A percentile compares a stretch with the other conserved stretches of the same genome.
Conservation (phyloP, 371 early-diverging fungal genomes). For the Apophysomyces variabilis region DNA sequence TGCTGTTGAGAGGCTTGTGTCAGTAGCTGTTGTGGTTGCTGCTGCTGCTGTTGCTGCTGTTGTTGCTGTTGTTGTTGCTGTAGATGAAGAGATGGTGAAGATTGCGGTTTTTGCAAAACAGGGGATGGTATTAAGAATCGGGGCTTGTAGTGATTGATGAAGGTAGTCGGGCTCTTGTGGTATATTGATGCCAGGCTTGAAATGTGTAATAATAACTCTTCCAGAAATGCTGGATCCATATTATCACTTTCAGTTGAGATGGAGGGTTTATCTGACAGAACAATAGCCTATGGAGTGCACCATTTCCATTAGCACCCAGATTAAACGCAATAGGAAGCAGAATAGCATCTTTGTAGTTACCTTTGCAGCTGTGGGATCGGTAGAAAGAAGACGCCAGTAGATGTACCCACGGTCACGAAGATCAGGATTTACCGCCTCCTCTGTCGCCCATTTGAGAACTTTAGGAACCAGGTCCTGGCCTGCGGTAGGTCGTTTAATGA, state of each 20-base stretch:
- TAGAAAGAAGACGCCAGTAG: slow-evolving; percentile 95
- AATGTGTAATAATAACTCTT: slow-evolving; percentile 88
- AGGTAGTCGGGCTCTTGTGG: slow-evolving; percentile 87
- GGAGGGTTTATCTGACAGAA: slow-evolving; percentile 91
- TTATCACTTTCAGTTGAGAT: slow-evolving; percentile 89
- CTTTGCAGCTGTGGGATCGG: slow-evolving; percentile 82
- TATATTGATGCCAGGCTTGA: slow-evolving; percentile 91
- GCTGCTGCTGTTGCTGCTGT: slow-evolving; percentile 15
- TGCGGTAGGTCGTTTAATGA: slow-evolving; percentile 87
- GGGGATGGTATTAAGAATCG: slow-evolving; percentile 62
- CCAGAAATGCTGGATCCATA: slow-evolving; percentile 79
- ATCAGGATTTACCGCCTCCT: slow-evolving; percentile 94
- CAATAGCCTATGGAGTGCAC: slow-evolving; percentile 52
- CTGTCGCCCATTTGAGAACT: slow-evolving; percentile 92
- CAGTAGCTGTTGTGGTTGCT: slow-evolving; percentile 14
- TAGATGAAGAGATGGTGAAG: slow-evolving; percentile 13
- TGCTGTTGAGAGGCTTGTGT: slow-evolving; percentile 14
- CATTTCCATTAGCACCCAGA: neutral
- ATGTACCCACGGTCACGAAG: slow-evolving; percentile 97
- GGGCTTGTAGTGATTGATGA: slow-evolving; percentile 70
- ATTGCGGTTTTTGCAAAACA: slow-evolving; percentile 39
- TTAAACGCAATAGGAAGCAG: neutral
- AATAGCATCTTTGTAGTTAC: slow-evolving; percentile 18
- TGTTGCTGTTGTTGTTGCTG: slow-evolving; percentile 20
- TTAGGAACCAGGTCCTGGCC: slow-evolving; percentile 90